Conservation (phyloP, 352 stramenopile species). For the Phytopythium boreale region DNA sequence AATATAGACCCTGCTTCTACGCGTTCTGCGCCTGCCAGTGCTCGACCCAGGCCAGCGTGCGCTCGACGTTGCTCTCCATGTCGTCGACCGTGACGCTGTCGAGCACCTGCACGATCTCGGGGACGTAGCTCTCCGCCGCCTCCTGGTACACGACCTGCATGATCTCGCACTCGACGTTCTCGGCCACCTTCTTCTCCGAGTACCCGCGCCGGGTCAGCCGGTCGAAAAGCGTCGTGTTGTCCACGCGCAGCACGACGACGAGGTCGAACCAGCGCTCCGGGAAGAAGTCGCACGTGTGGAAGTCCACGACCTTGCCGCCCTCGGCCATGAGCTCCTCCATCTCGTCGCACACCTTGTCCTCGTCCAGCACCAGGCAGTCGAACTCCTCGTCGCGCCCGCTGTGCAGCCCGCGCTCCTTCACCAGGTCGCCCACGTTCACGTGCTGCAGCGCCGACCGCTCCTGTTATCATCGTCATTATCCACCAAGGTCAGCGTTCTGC, state of each 20-base stretch:
- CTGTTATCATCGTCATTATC: slow-evolving; percentile 22
- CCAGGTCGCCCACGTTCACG: slow-evolving; percentile 95
- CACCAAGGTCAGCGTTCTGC: slow-evolving; percentile 1
- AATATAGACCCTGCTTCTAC: slow-evolving; percentile 16
- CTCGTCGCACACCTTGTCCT: slow-evolving; percentile 96
- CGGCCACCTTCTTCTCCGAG: slow-evolving; percentile 92
- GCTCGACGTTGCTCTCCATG: slow-evolving; percentile 94
- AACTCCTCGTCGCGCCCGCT: slow-evolving; percentile 91
- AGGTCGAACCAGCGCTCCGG: slow-evolving; percentile 97
- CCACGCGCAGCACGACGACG: slow-evolving; percentile 88
- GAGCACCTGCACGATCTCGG: slow-evolving; percentile 95
- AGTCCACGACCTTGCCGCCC: slow-evolving; percentile 93
- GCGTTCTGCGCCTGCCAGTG: slow-evolving; percentile 86
- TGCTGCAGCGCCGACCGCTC: slow-evolving; percentile 87
- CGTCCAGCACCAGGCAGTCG: slow-evolving; percentile 96
- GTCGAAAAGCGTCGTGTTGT: slow-evolving; percentile 93
- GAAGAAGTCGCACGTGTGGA: slow-evolving; percentile 98
- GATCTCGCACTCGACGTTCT: slow-evolving; percentile 98
- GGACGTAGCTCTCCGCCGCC: slow-evolving; percentile 91
- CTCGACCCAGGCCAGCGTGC: slow-evolving; percentile 90
- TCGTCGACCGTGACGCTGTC: slow-evolving; percentile 93
- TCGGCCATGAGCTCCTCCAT: slow-evolving; percentile 92
- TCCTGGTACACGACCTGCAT: slow-evolving; percentile 98
- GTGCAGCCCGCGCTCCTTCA: slow-evolving; percentile 80
- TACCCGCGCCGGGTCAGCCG: slow-evolving; percentile 89